Evolutionary conservation across 2,329 filamentous ascomycete genomes (phyloP).

Genomic region (Beauveria australis): DNA sequence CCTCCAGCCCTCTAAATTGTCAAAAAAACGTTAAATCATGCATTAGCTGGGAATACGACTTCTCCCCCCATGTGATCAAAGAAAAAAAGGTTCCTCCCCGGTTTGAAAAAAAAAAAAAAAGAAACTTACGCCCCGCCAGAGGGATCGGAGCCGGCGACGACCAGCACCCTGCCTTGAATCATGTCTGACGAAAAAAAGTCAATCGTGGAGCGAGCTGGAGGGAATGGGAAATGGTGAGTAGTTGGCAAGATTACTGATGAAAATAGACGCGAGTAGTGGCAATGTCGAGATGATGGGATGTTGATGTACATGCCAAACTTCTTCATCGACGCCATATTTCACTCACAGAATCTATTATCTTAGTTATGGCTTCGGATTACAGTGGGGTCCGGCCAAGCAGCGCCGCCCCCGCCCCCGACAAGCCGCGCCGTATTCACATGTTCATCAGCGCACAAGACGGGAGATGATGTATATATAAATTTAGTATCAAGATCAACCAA

Average conservation of each 20-base stretch:
- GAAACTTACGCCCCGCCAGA: constrained; percentile 73
- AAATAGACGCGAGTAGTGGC: background rate
- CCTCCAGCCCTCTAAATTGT: constrained; percentile 69
- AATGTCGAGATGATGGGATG: background rate
- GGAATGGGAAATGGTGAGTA: background rate
- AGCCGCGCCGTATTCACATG: background rate
- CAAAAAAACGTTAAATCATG: too few relatives aligned
- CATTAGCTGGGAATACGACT: too few relatives aligned
- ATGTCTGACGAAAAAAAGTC: constrained; percentile 20
- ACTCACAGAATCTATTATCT: too few relatives aligned
- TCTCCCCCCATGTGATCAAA: too few relatives aligned
- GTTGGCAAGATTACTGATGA: background rate
- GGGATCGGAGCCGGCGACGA: constrained; percentile 84
- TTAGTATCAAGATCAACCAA: background rate
- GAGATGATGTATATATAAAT: background rate
- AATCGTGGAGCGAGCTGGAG: background rate
- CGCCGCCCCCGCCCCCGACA: background rate
- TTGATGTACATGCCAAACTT: background rate
- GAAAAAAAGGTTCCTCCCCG: too few relatives aligned
- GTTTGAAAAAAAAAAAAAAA: too few relatives aligned
- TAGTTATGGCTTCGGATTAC: background rate
- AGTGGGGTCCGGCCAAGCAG: background rate
- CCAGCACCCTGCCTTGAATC: constrained; percentile 51
- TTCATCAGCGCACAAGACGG: background rate
- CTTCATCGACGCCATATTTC: constrained; percentile 2